Conservation (phyloP, 2,329 filamentous ascomycete species). For the Pseudogymnoascus sp. region DNA sequence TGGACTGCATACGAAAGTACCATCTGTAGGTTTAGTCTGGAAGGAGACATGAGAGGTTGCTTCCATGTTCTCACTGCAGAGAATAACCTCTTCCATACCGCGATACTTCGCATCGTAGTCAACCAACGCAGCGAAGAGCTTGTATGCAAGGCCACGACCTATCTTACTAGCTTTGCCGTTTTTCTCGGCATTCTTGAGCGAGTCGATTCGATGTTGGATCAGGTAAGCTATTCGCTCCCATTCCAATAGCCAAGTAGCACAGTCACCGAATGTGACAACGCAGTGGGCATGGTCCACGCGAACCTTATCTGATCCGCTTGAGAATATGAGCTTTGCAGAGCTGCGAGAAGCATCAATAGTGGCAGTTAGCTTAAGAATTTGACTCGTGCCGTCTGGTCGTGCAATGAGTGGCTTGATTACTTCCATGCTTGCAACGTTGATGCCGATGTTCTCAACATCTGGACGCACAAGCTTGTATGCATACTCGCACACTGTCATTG, state of each 20-base stretch:
- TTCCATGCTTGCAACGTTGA: slow-evolving; percentile 61
- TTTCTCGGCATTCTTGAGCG: slow-evolving; percentile 52
- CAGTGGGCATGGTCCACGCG: slow-evolving; percentile 56
- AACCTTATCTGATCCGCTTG: slow-evolving; percentile 51
- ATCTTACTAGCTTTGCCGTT: slow-evolving; percentile 64
- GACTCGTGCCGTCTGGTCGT: slow-evolving; percentile 36
- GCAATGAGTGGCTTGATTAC: slow-evolving; percentile 64
- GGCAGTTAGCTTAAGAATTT: slow-evolving; percentile 55
- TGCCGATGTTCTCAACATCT: slow-evolving; percentile 46
- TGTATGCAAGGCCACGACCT: slow-evolving; percentile 70
- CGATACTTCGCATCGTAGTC: slow-evolving; percentile 48
- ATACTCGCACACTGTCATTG: slow-evolving; percentile 59
- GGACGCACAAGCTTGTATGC: slow-evolving; percentile 58
- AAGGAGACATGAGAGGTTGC: slow-evolving; percentile 39
- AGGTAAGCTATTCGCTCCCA: slow-evolving; percentile 64
- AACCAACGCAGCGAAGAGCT: slow-evolving; percentile 53
- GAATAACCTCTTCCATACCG: slow-evolving; percentile 53
- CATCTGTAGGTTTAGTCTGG: slow-evolving; percentile 41
- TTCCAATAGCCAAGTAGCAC: slow-evolving; percentile 53
- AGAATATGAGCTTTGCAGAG: slow-evolving; percentile 49
- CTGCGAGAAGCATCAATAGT: slow-evolving; percentile 51
- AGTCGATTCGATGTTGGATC: slow-evolving; percentile 55
- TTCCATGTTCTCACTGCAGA: slow-evolving; percentile 41
- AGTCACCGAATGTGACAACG: slow-evolving; percentile 54
- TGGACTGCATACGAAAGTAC: slow-evolving; percentile 47